Evolutionary conservation across 169 alveolate genomes (phyloP).

Genomic region (Hepatocystis sp.): DNA sequence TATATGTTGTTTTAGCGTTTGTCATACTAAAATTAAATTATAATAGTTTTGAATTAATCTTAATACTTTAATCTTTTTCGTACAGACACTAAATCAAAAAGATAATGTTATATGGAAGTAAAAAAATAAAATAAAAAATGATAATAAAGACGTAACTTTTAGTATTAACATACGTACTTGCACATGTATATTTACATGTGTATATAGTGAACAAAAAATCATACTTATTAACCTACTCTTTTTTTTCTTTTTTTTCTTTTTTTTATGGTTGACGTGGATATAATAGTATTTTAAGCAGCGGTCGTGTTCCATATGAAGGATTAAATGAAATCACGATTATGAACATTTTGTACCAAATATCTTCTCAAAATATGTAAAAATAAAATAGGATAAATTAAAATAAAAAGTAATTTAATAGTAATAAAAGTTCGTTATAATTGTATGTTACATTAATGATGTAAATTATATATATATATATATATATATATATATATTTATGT

Average conservation of each 20-base stretch:
- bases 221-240: neutral
- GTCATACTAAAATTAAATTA: no score
- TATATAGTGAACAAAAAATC: neutral
- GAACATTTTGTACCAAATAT: slow-evolving; percentile 49
- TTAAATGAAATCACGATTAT: slow-evolving; percentile 63
- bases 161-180: neutral
- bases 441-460: no score
- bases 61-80: neutral
- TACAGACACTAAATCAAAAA: slow-evolving; percentile 51
- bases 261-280: no score
- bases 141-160: neutral
- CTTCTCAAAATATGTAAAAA: slow-evolving; percentile 60
- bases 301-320: slow-evolving; percentile 56
- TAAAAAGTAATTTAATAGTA: no score
- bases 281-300: slow-evolving; percentile 30
- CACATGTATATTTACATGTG: neutral
- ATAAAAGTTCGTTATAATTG: neutral
- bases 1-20: no score
- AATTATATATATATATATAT: neutral
- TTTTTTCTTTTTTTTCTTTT: slow-evolving; percentile 8
- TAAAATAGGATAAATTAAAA: slow-evolving; percentile 1
- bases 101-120: slow-evolving; percentile 57
- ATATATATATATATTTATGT: neutral
- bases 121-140: neutral
- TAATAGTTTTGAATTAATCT: no score